Evolutionary conservation across 2,329 filamentous ascomycete genomes (phyloP), one percentile per base, ranked within the genome.

Genomic region (Arthrobotrys musiformis): DNA sequence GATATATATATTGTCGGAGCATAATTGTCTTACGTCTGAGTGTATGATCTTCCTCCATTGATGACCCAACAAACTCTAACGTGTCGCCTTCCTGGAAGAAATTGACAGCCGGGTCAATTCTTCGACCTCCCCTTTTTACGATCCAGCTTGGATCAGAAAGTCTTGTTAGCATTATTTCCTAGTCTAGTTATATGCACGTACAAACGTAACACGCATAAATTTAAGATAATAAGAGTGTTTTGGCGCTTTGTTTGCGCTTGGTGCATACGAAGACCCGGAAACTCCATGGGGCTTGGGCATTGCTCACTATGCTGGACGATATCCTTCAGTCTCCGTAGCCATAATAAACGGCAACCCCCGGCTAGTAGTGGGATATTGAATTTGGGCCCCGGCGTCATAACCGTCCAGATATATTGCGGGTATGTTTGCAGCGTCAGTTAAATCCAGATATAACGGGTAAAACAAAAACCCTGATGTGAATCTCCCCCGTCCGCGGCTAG

Each of bases 21-120:
- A n/a, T n/a, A n/a, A n/a, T n/a, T n/a, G 4, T 46, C 58, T 56
- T 30, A 72, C 68, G 15, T 35, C 35, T 64, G 7, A 72, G 42
- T 3, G 40, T 72, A 37, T 64, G 58, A 19, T 60, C 60, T 24
- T 72, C 44, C 1, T 35, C 48, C 48, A 72, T 24, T 19, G 46
- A 22, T 2, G 62, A 52, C 2, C 69, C 69, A 4, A 73, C 40
- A 35, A 66, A 66, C 19, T 66, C 69, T 11, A 73, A 22, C 9
- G 4, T 61, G 17, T 73, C 69, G 17, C 60, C 61, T n/a, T 35
- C 24, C 11, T 40, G 30, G 22, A 73, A 73, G 3, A 24, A 35
- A 8, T 28, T 26, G 0, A 60, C 17, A 0, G 48, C 60, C 0
- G 69, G 60, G 19, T 73, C 61, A 9, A 73, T 52, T n/a, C 8